phyloP scores from a whole-genome alignment of 768 basidiomycete genomes.

The Auricularia sp. region DNA sequence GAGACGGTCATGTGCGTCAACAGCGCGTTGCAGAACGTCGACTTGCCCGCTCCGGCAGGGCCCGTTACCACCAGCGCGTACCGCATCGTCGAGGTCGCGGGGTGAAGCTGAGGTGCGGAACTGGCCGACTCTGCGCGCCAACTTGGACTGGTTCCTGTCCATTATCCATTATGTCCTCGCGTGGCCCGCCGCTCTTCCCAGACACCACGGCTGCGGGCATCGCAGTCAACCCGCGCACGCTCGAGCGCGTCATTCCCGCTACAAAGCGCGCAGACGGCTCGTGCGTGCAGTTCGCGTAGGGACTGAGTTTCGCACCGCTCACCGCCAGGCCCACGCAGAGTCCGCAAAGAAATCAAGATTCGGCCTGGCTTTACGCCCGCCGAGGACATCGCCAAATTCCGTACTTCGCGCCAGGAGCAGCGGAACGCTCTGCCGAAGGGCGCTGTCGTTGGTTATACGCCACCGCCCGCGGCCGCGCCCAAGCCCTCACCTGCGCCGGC shows the following conservation, averaged over 20 bases:
- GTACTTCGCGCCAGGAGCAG: constrained; percentile 70
- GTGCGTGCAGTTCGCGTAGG: constrained; percentile 36
- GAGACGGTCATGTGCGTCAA: constrained; percentile 81
- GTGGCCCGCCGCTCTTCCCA: constrained; percentile 57
- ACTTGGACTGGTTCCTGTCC: not conserved
- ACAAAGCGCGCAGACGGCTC: constrained; percentile 75
- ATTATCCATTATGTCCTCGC: constrained; percentile 44
- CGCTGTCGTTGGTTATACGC: constrained; percentile 74
- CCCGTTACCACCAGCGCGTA: constrained; percentile 86
- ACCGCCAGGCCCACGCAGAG: constrained; percentile 30
- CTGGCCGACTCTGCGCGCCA: not conserved
- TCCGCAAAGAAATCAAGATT: constrained; percentile 82
- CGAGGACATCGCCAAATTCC: constrained; percentile 84
- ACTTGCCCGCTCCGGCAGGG: constrained; percentile 98
- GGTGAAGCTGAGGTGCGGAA: not conserved
- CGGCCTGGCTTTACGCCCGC: constrained; percentile 91
- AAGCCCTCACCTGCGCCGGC: constrained; percentile 16
- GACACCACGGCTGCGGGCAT: constrained; percentile 68
- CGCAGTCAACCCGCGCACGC: constrained; percentile 71
- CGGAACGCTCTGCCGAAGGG: constrained; percentile 55
- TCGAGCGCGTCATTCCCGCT: constrained; percentile 83
- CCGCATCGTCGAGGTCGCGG: constrained; percentile 43
- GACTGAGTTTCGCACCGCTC: not conserved
- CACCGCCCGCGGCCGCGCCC: constrained; percentile 35
- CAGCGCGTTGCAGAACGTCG: constrained; percentile 82